These are phyloP conservation scores for Claviceps pazoutovae DNA, from an alignment of 2,329 filamentous ascomycete species.

Conservation along the genomic window DNA sequence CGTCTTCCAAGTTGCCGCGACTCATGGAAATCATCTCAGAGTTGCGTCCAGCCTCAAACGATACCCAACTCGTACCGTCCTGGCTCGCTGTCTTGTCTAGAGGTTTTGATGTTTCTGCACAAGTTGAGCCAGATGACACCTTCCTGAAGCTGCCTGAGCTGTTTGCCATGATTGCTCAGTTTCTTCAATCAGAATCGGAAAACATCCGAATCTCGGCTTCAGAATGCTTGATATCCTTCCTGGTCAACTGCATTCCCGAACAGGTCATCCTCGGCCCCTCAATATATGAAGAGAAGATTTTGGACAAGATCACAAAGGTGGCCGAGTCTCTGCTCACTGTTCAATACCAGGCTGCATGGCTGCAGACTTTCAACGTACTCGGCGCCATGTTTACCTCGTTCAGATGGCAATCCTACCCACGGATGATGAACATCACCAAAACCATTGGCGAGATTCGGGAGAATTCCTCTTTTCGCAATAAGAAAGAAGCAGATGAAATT, in stretches of 20 bases:
- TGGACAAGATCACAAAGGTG: slow-evolving; percentile 66
- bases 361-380: slow-evolving; percentile 83
- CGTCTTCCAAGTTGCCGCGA: slow-evolving; percentile 77
- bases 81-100: slow-evolving; percentile 94
- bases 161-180: slow-evolving; percentile 65
- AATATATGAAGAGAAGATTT: slow-evolving; percentile 77
- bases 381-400: slow-evolving; percentile 76
- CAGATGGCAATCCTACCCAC: slow-evolving; percentile 71
- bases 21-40: slow-evolving; percentile 86
- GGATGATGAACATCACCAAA: slow-evolving; percentile 61
- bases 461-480: slow-evolving; percentile 79
- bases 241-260: slow-evolving; percentile 77
- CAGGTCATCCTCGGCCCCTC: slow-evolving; percentile 77
- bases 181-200: slow-evolving; percentile 74
- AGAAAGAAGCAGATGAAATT: slow-evolving; percentile 87
- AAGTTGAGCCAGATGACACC: slow-evolving; percentile 78
- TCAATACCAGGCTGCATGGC: slow-evolving; percentile 88
- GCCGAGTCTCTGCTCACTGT: slow-evolving; percentile 67
- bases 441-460: slow-evolving; percentile 75
- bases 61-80: slow-evolving; percentile 84
- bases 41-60: slow-evolving; percentile 79
- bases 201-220: slow-evolving; percentile 92
- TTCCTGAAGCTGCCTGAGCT: slow-evolving; percentile 81
- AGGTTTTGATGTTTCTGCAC: slow-evolving; percentile 85
- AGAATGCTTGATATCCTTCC: slow-evolving; percentile 85